Conservation (phyloP, 2,329 filamentous ascomycete species). For the Calonectria hawksworthii region DNA sequence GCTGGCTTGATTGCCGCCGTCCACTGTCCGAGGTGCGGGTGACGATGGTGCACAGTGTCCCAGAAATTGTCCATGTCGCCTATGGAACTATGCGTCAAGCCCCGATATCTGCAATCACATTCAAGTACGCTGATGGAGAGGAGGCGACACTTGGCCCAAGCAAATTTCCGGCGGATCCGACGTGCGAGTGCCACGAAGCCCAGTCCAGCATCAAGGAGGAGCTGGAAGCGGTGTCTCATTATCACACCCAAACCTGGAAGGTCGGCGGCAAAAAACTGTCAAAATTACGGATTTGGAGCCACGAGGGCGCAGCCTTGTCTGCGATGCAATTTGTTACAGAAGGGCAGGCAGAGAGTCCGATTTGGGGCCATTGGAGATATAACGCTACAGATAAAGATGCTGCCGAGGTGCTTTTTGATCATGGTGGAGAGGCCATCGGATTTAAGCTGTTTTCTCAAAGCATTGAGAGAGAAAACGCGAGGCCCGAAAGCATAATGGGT, state of each 20-base stretch:
- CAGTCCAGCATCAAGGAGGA: background rate
- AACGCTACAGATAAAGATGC: background rate
- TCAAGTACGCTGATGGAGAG: background rate
- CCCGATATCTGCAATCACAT: background rate
- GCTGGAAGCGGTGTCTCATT: background rate
- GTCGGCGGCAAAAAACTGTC: conserved; percentile 6
- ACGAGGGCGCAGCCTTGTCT: background rate
- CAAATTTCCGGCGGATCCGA: background rate
- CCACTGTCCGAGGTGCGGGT: background rate
- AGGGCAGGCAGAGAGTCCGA: background rate
- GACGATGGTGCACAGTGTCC: background rate
- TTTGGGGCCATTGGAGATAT: background rate
- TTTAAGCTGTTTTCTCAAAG: conserved; percentile 1
- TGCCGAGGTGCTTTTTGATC: background rate
- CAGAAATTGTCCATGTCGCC: background rate
- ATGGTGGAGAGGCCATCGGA: background rate
- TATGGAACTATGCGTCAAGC: background rate
- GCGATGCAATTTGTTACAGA: conserved; percentile 5
- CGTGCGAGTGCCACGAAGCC: background rate
- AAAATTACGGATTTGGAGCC: background rate
- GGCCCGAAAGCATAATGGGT: background rate
- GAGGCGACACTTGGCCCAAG: background rate
- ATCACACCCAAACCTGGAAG: background rate
- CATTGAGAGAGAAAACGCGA: background rate
- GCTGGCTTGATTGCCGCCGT: conserved; percentile 9